Base-by-base conservation (phyloP, 495 filamentous ascomycete species). In the Hypoxylon fragiforme region DNA sequence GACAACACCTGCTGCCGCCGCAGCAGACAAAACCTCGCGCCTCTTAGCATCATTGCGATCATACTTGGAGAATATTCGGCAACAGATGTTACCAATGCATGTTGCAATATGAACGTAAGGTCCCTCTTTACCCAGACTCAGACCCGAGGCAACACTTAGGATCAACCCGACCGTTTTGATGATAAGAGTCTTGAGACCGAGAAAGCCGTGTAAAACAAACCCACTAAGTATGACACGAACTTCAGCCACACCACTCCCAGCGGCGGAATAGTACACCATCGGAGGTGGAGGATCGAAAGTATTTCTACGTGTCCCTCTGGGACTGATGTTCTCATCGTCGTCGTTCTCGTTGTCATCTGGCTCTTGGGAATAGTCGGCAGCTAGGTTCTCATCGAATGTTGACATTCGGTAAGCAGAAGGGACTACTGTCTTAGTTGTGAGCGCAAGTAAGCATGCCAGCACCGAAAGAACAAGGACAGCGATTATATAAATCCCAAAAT, bases 71-170 rank as follows among this genome's bases (percentile, higher is more conserved):
- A 98, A 97, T 36, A 97, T 57, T 64, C 94, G 88, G 68, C 94
- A 97, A 35, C 86, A 86, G 59, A 98, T 95, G 55, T 98, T 98
- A 39, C 94, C 94, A 16, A 98, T 84, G 60, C 92, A 97, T 1
- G 94, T 91, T 2, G 92, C 90, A 58, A 97, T 97, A 71, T 98
- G 94, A 18, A 98, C 94, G 70, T 94, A 97, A 2, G 94, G 94
- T 0, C 94, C 94, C 74, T 98, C 94, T 70, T 98, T 98, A 8
- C 94, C 94, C 30, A 98, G 73, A 65, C 91, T 96, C 32, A 98
- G 71, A 3, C 94, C 94, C 13, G 94, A 97, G 2, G 91, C 85
- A 26, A 98, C 90, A 66, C 89, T 94, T 52, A 97, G 78, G 36
- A 97, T 81, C 26, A 98, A 73, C 12, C 84, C 91, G 35, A 89